These are phyloP conservation scores for Aspergillus sp. DNA, from an alignment of 2,329 filamentous ascomycete genomes.

Conservation along the genomic window DNA sequence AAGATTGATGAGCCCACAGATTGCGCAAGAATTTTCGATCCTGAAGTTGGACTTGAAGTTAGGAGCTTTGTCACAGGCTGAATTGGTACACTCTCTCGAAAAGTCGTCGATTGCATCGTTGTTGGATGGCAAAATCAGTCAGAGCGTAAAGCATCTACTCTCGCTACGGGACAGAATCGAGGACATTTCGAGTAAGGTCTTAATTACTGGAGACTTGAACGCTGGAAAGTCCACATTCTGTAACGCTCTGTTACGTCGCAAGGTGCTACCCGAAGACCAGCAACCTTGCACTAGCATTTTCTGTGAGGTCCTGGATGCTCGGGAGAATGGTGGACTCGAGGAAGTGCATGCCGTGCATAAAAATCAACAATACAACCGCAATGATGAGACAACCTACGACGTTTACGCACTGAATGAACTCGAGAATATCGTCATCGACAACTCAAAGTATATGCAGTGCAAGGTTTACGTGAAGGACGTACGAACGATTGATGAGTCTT, in stretches of 20 bases:
- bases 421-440: slow-evolving; percentile 87
- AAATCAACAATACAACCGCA: slow-evolving; percentile 74
- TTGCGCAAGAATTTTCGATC: slow-evolving; percentile 93
- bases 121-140: slow-evolving; percentile 89
- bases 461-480: slow-evolving; percentile 95
- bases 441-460: slow-evolving; percentile 85
- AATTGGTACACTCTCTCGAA: slow-evolving; percentile 91
- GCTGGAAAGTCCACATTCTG: slow-evolving; percentile 99
- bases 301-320: slow-evolving; percentile 90
- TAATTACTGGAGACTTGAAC: slow-evolving; percentile 94
- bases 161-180: slow-evolving; percentile 90
- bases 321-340: slow-evolving; percentile 86
- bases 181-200: slow-evolving; percentile 93
- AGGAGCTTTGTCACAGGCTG: slow-evolving; percentile 78
- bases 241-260: slow-evolving; percentile 90
- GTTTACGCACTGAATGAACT: slow-evolving; percentile 76
- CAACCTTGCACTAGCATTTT: slow-evolving; percentile 98
- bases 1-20: slow-evolving; percentile 83
- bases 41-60: slow-evolving; percentile 93
- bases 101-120: slow-evolving; percentile 87
- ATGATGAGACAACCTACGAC: slow-evolving; percentile 92
- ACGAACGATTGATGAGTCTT: slow-evolving; percentile 82
- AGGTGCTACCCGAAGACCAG: slow-evolving; percentile 93
- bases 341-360: slow-evolving; percentile 95
- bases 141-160: slow-evolving; percentile 86